Percentiles rank a stretch among this genome's conserved stretches.
Conservation (phyloP, 495 filamentous ascomycete species). For the Aspergillus avenaceus region DNA sequence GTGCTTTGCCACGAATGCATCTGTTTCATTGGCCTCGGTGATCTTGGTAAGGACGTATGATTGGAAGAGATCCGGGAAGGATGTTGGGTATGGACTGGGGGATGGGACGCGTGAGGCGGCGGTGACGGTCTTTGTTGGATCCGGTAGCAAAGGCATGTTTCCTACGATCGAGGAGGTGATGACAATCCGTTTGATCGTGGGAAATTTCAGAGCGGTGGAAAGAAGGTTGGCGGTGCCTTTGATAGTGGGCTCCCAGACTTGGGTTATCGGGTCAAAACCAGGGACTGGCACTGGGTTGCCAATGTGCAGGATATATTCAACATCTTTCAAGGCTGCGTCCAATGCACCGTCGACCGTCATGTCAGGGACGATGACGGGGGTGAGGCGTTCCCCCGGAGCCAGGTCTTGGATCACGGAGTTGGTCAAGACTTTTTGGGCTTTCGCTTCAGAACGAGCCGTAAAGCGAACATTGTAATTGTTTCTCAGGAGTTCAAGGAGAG, state of each 20-base stretch:
- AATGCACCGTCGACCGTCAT: conserved; percentile 4
- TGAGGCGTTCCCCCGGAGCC: conserved; percentile 1
- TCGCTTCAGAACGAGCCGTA: conserved; percentile 7
- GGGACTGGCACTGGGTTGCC: conserved; percentile 26
- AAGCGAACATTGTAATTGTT: conserved; percentile 7
- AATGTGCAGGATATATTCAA: conserved; percentile 12
- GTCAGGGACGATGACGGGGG: conserved; percentile 7
- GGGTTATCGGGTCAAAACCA: conserved; percentile 54
- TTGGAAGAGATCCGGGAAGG: conserved; percentile 1
- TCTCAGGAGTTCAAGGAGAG: conserved; percentile 6
- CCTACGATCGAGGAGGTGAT: conserved; percentile 62
- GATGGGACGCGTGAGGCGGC: conserved; percentile 21
- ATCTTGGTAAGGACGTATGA: conserved; percentile 16
- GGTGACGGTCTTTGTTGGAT: conserved; percentile 48
- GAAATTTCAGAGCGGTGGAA: conserved; percentile 30
- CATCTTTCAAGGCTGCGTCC: conserved; percentile 3
- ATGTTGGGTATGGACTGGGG: not conserved
- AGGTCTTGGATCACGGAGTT: conserved; percentile 9
- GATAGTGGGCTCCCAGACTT: conserved; percentile 65
- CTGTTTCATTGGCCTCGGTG: conserved; percentile 43
- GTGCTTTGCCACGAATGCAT: conserved; percentile 55
- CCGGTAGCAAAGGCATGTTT: conserved; percentile 7
- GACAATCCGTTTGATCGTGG: conserved; percentile 60
- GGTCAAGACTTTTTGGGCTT: conserved; percentile 8
- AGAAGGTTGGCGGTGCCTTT: conserved; percentile 64